Percentiles rank a stretch among this genome's conserved stretches.
These are phyloP conservation scores for Leccinum subatratum DNA, from an alignment of 1,284 basidiomycete species.

Conservation along the genomic window DNA sequence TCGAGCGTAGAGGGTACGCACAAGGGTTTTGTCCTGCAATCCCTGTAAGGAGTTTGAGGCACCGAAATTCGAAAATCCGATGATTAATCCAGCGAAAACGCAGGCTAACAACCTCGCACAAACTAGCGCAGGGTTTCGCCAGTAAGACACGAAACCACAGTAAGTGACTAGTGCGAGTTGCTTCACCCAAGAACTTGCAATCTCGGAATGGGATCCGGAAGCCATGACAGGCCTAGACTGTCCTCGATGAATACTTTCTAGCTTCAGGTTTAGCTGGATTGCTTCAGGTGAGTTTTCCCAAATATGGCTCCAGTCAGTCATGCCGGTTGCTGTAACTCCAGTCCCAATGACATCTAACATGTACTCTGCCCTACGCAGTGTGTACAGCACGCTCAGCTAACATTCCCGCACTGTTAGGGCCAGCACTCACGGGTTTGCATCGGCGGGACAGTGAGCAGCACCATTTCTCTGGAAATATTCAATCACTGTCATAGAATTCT, in stretches of 20 bases:
- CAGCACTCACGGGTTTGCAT: constrained; percentile 39
- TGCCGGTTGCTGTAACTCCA: constrained; percentile 46
- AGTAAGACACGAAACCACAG: constrained; percentile 34
- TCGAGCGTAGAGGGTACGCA: constrained; percentile 4
- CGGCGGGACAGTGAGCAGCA: constrained; percentile 38
- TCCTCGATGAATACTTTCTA: constrained; percentile 37
- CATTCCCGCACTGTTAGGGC: not conserved
- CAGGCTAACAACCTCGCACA: no score
- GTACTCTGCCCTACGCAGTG: constrained; percentile 51
- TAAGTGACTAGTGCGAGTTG: constrained; percentile 47
- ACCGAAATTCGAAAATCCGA: constrained; percentile 64
- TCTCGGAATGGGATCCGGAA: constrained; percentile 40
- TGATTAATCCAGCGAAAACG: constrained; percentile 50
- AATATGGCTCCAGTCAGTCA: constrained; percentile 41
- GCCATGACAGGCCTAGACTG: constrained; percentile 1
- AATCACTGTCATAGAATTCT: constrained; percentile 52
- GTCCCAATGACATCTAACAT: constrained; percentile 66
- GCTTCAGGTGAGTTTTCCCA: constrained; percentile 42
- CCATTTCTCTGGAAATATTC: constrained; percentile 66
- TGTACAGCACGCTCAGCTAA: not conserved
- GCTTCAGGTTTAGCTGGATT: constrained; percentile 29
- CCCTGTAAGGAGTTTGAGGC: constrained; percentile 62
- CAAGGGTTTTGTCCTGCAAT: constrained; percentile 77
- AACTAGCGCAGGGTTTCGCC: constrained; percentile 55
- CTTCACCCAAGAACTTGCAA: constrained; percentile 44